Percentiles rank a stretch among this genome's conserved stretches.
phyloP scores from a whole-genome alignment of 768 basidiomycete species.

The Mycena vitilis region DNA sequence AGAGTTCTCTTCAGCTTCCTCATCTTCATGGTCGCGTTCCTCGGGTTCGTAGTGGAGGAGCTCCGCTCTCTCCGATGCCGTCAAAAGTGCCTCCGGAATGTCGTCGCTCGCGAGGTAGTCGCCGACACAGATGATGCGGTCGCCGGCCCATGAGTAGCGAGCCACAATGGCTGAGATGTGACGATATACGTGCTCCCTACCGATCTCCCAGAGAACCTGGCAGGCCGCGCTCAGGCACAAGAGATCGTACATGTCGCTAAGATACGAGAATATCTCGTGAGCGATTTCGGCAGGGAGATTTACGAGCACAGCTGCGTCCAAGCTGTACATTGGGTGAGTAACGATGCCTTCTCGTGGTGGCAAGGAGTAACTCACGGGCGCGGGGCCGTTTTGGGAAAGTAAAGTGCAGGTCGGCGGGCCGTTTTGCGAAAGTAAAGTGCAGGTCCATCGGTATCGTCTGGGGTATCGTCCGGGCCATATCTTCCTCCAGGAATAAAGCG shows the following conservation, averaged over 20 bases:
- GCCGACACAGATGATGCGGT: conserved; percentile 39
- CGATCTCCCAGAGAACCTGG: conserved; percentile 21
- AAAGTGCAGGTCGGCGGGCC: no score
- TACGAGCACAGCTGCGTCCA: neutral
- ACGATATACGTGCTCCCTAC: neutral
- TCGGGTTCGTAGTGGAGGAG: neutral
- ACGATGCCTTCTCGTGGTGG: neutral
- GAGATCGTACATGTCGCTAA: neutral
- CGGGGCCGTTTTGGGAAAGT: neutral
- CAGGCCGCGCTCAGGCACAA: conserved; percentile 1
- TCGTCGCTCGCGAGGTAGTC: conserved; percentile 25
- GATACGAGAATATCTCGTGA: conserved; percentile 7
- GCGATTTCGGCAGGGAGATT: conserved; percentile 3
- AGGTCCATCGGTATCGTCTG: neutral
- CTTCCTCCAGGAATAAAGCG: neutral
- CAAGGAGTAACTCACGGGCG: neutral
- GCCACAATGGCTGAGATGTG: neutral
- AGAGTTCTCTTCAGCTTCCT: no score
- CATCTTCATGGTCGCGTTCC: neutral
- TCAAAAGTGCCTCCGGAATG: conserved; percentile 16
- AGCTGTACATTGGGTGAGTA: neutral
- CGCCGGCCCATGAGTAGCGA: conserved; percentile 3
- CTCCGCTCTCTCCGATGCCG: conserved; percentile 6
- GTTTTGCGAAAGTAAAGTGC: no score
- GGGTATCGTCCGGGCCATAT: no score